Base-by-base conservation (phyloP, 208 protist genomes). In the Vickermania ingenoplastis region DNA sequence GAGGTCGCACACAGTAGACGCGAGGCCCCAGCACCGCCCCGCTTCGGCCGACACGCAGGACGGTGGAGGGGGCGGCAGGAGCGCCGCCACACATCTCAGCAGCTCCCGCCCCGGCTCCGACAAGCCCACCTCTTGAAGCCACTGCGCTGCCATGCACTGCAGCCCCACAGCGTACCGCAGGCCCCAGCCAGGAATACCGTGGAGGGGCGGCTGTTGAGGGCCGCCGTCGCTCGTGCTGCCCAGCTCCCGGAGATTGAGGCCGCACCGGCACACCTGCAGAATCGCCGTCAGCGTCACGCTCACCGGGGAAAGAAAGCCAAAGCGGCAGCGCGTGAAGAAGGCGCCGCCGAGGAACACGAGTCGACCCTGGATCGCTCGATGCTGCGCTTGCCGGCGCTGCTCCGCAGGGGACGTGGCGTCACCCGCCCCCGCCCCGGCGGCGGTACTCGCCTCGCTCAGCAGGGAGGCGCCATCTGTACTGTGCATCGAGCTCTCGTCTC, bases 121-220 rank as follows among this genome's bases (percentile, higher is more conserved):
- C 28, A 89, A 54, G 2, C 85, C 85, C 49, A 73, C 63, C 69
- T 92, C 85, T 7, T 63, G 69, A 58, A 87, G 53, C 85, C 85
- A 92, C 61, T 87, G 54, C 52, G 79, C 69, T 61, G 84, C 78
- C 77, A 89, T 85, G 53, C 83, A 70, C 48, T 71, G 74, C 53
- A 87, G 86, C 17, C 69, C 60, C 2, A 79, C 54, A 14, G 63
- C 71, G 17, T 63, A 73, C 17, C 75, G 74, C 21, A 65, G 52
- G 14, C 57, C 61, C 53, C 61, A 66, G 3, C 50, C 23, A 0
- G 85, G 84, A 13, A 91, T 51, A 23, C 80, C 84, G 56, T 83
- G 72, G 21, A 5, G 22, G n/a, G 50, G 50, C 13, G 22, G 7
- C 5, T 5, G 50, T 5, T 7, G 11, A 54, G 7, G 11, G 36